Conservation (phyloP, 1,284 basidiomycete species). For the Malassezia cuniculi region DNA sequence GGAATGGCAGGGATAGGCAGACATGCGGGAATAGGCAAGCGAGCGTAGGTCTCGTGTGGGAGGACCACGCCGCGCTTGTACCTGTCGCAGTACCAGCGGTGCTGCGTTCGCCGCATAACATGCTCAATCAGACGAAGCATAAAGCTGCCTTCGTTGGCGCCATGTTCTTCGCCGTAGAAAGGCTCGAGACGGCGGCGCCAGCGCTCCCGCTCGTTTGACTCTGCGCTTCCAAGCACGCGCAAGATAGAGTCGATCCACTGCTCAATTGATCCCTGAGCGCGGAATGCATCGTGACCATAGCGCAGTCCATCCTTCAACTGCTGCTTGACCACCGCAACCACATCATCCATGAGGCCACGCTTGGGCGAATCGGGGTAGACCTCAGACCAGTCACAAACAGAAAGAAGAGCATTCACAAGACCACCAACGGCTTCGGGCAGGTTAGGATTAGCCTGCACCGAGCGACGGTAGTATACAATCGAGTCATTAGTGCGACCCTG, state of each 20-base stretch:
- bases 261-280: conserved; percentile 43
- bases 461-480: conserved; percentile 52
- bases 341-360: conserved; percentile 49
- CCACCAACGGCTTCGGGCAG: conserved; percentile 55
- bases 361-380: conserved; percentile 16
- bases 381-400: conserved; percentile 54
- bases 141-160: conserved; percentile 49
- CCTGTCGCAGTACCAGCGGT: conserved; percentile 50
- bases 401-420: conserved; percentile 51
- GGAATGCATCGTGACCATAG: conserved; percentile 48
- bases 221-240: conserved; percentile 17
- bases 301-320: conserved; percentile 49
- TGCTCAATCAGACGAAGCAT: conserved; percentile 53
- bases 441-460: conserved; percentile 51
- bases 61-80: conserved; percentile 5
- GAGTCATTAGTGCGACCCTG: conserved; percentile 52
- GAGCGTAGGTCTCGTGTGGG: conserved; percentile 28
- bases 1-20: conserved; percentile 49
- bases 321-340: conserved; percentile 49
- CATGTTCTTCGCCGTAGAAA: conserved; percentile 43
- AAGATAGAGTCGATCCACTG: conserved; percentile 50
- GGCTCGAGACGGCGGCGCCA: conserved; percentile 48
- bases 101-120: conserved; percentile 50
- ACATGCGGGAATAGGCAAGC: conserved; percentile 46
- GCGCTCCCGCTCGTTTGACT: conserved; percentile 33